Percentiles rank a stretch among this genome's conserved stretches.
phyloP scores from a whole-genome alignment of 257 asterid species.

The Ajuga chamaepitys region DNA sequence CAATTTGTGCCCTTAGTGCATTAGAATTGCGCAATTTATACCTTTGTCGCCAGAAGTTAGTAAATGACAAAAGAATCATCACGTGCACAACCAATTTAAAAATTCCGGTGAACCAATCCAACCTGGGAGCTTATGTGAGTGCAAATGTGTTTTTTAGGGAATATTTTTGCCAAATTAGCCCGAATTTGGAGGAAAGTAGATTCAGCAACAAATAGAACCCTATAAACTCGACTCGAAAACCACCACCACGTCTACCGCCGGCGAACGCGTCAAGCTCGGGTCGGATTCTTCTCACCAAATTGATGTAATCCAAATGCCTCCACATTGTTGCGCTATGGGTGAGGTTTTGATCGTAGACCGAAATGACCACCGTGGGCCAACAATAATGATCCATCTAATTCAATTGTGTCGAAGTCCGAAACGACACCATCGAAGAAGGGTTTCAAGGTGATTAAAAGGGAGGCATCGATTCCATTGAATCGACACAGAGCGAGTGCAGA shows the following conservation, averaged over 20 bases:
- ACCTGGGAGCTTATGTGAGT: too few species aligned
- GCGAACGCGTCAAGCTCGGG: conserved; percentile 59
- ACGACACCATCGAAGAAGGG: conserved; percentile 65
- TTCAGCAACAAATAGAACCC: too few species aligned
- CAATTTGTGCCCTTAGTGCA: too few species aligned
- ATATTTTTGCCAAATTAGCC: too few species aligned
- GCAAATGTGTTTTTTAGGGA: too few species aligned
- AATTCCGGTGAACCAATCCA: too few species aligned
- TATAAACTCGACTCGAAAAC: conserved; percentile 61
- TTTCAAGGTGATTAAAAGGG: conserved; percentile 39
- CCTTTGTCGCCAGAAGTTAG: too few species aligned
- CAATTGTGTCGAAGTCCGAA: conserved; percentile 72
- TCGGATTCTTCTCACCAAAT: conserved; percentile 32
- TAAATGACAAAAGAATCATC: too few species aligned
- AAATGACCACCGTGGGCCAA: conserved; percentile 89
- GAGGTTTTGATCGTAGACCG: conserved; percentile 85
- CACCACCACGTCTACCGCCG: conserved; percentile 50
- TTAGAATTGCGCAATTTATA: too few species aligned
- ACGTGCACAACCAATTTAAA: too few species aligned
- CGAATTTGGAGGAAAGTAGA: too few species aligned
- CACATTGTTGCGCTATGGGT: conserved; percentile 54
- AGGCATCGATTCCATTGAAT: conserved; percentile 61
- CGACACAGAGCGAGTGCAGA: conserved; percentile 67
- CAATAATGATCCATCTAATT: conserved; percentile 71
- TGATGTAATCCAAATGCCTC: conserved; percentile 69